Conservation (phyloP, 2,329 filamentous ascomycete species). For the Cytospora leucostoma region DNA sequence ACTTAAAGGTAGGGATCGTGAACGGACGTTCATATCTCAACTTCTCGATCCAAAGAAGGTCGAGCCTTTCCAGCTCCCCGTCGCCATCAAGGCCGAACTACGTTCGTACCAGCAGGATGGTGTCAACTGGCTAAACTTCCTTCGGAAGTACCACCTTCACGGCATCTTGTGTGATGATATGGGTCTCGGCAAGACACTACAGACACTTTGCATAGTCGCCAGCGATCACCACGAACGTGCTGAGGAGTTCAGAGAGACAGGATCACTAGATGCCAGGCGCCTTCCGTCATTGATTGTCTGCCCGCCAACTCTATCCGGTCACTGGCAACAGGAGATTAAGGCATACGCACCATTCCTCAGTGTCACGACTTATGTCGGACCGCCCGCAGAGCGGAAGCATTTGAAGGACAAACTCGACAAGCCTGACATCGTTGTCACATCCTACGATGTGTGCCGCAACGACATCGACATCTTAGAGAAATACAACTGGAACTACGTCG, state of each 20-base stretch:
- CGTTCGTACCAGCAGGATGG: slow-evolving; percentile 98
- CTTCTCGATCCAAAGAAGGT: slow-evolving; percentile 97
- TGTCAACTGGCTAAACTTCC: slow-evolving; percentile 97
- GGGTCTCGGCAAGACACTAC: slow-evolving; percentile 96
- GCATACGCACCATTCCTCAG: slow-evolving; percentile 93
- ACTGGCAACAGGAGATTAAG: slow-evolving; percentile 98
- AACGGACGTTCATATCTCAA: slow-evolving; percentile 94
- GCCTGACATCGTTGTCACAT: slow-evolving; percentile 94
- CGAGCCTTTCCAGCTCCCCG: slow-evolving; percentile 88
- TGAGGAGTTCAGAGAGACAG: slow-evolving; percentile 84
- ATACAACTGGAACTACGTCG: slow-evolving; percentile 94
- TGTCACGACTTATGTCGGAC: slow-evolving; percentile 87
- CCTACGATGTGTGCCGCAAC: slow-evolving; percentile 96
- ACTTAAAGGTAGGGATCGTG: slow-evolving; percentile 85
- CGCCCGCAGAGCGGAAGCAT: slow-evolving; percentile 75
- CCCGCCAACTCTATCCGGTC: slow-evolving; percentile 91
- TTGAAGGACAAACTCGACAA: slow-evolving; percentile 69
- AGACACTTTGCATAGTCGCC: slow-evolving; percentile 96
- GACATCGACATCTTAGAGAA: slow-evolving; percentile 83
- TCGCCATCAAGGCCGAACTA: slow-evolving; percentile 94
- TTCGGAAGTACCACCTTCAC: slow-evolving; percentile 97
- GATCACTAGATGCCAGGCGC: slow-evolving; percentile 73
- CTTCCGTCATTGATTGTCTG: slow-evolving; percentile 94
- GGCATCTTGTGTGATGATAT: slow-evolving; percentile 99
- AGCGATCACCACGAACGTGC: slow-evolving; percentile 94